A percentile compares a stretch with the other conserved stretches of the same genome.
phyloP scores from a whole-genome alignment of 2,329 filamentous ascomycete species.

The Lachnellula hyalina region DNA sequence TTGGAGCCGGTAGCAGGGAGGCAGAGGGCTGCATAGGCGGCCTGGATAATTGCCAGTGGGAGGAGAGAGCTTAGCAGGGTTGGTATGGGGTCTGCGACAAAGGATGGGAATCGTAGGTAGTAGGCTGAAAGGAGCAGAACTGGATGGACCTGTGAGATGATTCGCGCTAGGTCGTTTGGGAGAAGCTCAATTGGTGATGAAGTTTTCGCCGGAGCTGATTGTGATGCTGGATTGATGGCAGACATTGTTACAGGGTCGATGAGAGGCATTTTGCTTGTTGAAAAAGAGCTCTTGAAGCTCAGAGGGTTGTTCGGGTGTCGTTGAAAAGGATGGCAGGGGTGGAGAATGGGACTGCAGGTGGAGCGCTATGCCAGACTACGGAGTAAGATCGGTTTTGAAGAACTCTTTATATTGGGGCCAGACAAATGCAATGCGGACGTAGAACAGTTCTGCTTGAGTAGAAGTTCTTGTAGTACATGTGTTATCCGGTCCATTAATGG shows the following conservation, averaged over 20 bases:
- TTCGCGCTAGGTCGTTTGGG: slow-evolving; percentile 36
- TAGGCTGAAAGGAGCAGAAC: slow-evolving; percentile 60
- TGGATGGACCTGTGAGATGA: slow-evolving; percentile 64
- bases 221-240: slow-evolving; percentile 7
- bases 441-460: not conserved
- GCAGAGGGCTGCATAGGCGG: slow-evolving; percentile 55
- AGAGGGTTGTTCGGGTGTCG: not conserved
- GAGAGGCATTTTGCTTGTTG: slow-evolving; percentile 25
- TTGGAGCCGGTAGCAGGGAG: slow-evolving; percentile 55
- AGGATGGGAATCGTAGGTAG: slow-evolving; percentile 54
- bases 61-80: slow-evolving; percentile 58
- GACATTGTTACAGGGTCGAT: slow-evolving; percentile 31
- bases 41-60: slow-evolving; percentile 59
- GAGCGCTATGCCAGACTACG: not conserved
- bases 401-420: not conserved
- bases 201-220: slow-evolving; percentile 11
- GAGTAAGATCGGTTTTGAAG: not conserved
- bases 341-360: not conserved
- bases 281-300: not conserved
- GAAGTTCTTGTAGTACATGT: not conserved
- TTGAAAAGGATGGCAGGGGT: not conserved
- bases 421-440: not conserved
- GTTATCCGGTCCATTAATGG: not conserved
- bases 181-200: slow-evolving; percentile 29
- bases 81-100: slow-evolving; percentile 65